Percentiles rank a stretch among this genome's conserved stretches.
phyloP scores from a whole-genome alignment of 2,329 filamentous ascomycete genomes.

The Colletotrichum sp. region DNA sequence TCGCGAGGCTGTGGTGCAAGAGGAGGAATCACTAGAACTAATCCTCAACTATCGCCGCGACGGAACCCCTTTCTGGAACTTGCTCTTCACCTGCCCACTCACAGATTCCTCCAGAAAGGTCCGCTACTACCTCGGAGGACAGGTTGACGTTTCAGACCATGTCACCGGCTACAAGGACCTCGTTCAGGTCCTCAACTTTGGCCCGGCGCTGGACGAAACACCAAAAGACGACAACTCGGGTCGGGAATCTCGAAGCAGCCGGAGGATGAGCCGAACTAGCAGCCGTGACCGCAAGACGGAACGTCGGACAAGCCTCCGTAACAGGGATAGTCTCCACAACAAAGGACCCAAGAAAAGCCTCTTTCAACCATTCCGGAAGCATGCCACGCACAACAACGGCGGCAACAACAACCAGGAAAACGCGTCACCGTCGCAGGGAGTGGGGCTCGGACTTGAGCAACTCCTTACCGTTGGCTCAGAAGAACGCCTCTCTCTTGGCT shows the following conservation, averaged over 20 bases:
- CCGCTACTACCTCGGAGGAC: slow-evolving; percentile 59
- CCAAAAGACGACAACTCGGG: background rate
- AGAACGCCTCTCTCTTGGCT: background rate
- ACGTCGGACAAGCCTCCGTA: slow-evolving; percentile 16
- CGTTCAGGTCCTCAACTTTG: slow-evolving; percentile 51
- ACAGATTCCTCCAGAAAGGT: slow-evolving; percentile 51
- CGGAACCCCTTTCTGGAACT: slow-evolving; percentile 61
- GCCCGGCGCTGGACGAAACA: slow-evolving; percentile 22
- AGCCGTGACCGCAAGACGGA: slow-evolving; percentile 19
- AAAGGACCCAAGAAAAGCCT: slow-evolving; percentile 34
- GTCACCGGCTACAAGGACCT: slow-evolving; percentile 57
- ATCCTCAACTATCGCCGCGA: slow-evolving; percentile 57
- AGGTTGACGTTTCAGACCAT: slow-evolving; percentile 62
- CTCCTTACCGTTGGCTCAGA: background rate
- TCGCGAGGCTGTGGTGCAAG: slow-evolving; percentile 42
- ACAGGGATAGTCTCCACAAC: slow-evolving; percentile 11
- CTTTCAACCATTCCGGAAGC: slow-evolving; percentile 38
- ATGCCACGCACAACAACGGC: slow-evolving; percentile 20
- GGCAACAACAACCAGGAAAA: slow-evolving; percentile 10
- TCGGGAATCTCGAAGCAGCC: slow-evolving; percentile 7
- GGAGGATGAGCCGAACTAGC: slow-evolving; percentile 9
- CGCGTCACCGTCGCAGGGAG: background rate
- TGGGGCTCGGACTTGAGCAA: background rate
- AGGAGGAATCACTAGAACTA: slow-evolving; percentile 53
- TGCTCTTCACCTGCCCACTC: slow-evolving; percentile 59